These are phyloP conservation scores for Epichloe amarillans DNA, from an alignment of 2,329 filamentous ascomycete genomes.

Conservation along the genomic window DNA sequence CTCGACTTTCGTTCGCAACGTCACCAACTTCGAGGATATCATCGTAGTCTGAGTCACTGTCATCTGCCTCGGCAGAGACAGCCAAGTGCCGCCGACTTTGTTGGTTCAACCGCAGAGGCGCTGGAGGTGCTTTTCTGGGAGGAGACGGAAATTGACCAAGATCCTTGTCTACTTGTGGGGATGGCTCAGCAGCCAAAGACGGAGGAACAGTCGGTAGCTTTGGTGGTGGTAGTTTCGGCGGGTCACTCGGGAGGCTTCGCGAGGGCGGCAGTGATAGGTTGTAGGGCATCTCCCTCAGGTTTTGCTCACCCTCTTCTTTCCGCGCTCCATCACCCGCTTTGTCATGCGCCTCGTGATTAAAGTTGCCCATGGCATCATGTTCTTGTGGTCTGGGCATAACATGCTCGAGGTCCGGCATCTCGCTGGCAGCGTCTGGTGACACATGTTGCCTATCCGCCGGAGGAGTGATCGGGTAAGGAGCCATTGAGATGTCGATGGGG, in stretches of 20 bases:
- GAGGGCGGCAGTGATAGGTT: slow-evolving; percentile 41
- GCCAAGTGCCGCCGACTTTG: slow-evolving; percentile 12
- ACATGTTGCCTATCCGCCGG: slow-evolving; percentile 37
- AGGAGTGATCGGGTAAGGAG: slow-evolving; percentile 52
- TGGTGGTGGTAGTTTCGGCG: slow-evolving; percentile 40
- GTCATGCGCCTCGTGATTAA: slow-evolving; percentile 41
- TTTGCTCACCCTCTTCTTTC: slow-evolving; percentile 30
- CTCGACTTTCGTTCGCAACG: slow-evolving; percentile 47
- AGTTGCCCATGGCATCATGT: slow-evolving; percentile 45
- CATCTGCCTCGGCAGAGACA: slow-evolving; percentile 37
- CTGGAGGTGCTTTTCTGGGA: slow-evolving; percentile 70
- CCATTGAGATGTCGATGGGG: slow-evolving; percentile 42
- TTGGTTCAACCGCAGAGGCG: slow-evolving; percentile 56
- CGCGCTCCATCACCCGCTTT: slow-evolving; percentile 30
- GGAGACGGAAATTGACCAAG: slow-evolving; percentile 44
- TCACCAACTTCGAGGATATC: slow-evolving; percentile 60
- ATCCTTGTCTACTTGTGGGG: slow-evolving; percentile 30
- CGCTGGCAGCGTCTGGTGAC: slow-evolving; percentile 30
- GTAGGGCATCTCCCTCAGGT: slow-evolving; percentile 34
- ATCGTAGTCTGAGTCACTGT: slow-evolving; percentile 72
- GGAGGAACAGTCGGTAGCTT: slow-evolving; percentile 29
- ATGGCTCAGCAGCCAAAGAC: slow-evolving; percentile 28
- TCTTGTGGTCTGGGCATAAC: slow-evolving; percentile 48
- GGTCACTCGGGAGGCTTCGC: slow-evolving; percentile 37
- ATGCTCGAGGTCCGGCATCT: slow-evolving; percentile 42